Conservation (phyloP, 345 rosid genomes). For the Hibiscus syriacus region DNA sequence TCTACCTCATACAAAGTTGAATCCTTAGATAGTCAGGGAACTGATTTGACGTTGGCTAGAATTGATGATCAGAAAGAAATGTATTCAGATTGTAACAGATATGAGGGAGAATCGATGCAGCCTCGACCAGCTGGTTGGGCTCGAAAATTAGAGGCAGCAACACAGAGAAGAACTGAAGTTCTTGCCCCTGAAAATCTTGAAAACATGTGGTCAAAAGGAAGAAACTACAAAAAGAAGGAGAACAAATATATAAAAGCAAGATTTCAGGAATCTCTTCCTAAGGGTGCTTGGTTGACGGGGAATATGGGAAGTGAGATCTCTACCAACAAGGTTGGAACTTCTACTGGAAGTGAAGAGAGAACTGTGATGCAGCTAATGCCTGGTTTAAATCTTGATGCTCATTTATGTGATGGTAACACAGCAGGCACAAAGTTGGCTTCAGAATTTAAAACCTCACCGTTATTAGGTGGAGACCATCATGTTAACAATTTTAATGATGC, state of each 20-base stretch:
- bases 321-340: slow-evolving; percentile 21
- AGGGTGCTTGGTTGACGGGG: slow-evolving; percentile 18
- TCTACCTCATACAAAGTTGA: slow-evolving; percentile 22
- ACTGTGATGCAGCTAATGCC: slow-evolving; percentile 26
- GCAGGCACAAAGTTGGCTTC: slow-evolving; percentile 14
- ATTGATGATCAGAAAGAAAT: slow-evolving; percentile 23
- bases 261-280: slow-evolving; percentile 22
- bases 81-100: slow-evolving; percentile 16
- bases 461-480: slow-evolving; percentile 24
- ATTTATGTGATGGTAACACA: slow-evolving; percentile 21
- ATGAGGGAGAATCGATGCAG: slow-evolving; percentile 30
- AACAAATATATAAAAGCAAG: slow-evolving; percentile 32
- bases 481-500: slow-evolving; percentile 20
- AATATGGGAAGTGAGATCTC: slow-evolving; percentile 21
- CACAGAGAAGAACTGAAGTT: slow-evolving; percentile 91
- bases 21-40: slow-evolving; percentile 33
- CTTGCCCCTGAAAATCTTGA: slow-evolving; percentile 97
- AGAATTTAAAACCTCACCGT: slow-evolving; percentile 22
- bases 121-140: slow-evolving; percentile 75
- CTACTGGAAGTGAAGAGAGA: slow-evolving; percentile 34
- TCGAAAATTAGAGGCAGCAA: slow-evolving; percentile 65
- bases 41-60: slow-evolving; percentile 26
- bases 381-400: slow-evolving; percentile 29
- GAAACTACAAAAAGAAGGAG: slow-evolving; percentile 80
- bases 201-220: slow-evolving; percentile 98